phyloP scores from a whole-genome alignment of 176 grass and related monocot genomes.

The Zoysia pacifica region DNA sequence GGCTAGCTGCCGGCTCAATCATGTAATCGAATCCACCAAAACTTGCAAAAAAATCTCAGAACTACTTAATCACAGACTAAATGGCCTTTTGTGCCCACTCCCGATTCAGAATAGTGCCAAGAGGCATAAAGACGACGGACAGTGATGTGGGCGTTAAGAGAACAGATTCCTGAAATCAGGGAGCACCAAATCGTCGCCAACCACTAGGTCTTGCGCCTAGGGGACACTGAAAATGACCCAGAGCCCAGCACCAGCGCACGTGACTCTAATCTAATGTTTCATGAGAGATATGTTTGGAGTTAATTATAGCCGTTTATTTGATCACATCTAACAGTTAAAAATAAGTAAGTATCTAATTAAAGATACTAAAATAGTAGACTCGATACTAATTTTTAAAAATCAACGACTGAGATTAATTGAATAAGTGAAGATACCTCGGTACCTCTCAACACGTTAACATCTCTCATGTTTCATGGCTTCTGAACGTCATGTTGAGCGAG shows the following conservation, averaged over 20 bases:
- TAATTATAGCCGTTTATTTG: too few species aligned
- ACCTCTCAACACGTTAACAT: too few species aligned
- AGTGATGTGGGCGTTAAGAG: constrained; percentile 67
- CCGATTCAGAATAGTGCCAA: constrained; percentile 19
- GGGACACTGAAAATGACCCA: constrained; percentile 73
- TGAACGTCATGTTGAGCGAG: constrained; percentile 11
- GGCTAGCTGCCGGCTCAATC: constrained; percentile 11
- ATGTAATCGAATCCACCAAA: constrained; percentile 41
- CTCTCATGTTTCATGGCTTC: background rate
- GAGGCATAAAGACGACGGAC: constrained; percentile 52
- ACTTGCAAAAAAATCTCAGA: background rate
- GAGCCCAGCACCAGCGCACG: constrained; percentile 20
- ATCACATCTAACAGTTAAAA: too few species aligned
- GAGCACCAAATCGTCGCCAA: constrained; percentile 55
- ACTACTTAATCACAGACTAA: constrained; percentile 39
- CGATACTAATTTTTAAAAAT: too few species aligned
- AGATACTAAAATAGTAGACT: too few species aligned
- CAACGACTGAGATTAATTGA: too few species aligned
- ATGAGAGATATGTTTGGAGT: too few species aligned
- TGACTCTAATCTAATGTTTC: constrained; percentile 10
- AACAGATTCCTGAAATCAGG: constrained; percentile 82
- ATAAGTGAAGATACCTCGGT: too few species aligned
- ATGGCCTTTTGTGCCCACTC: constrained; percentile 43
- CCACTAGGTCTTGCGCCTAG: constrained; percentile 53
- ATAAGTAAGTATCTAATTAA: too few species aligned